Conservation (phyloP, 108 stramenopile genomes). For the Seminavis robusta region DNA sequence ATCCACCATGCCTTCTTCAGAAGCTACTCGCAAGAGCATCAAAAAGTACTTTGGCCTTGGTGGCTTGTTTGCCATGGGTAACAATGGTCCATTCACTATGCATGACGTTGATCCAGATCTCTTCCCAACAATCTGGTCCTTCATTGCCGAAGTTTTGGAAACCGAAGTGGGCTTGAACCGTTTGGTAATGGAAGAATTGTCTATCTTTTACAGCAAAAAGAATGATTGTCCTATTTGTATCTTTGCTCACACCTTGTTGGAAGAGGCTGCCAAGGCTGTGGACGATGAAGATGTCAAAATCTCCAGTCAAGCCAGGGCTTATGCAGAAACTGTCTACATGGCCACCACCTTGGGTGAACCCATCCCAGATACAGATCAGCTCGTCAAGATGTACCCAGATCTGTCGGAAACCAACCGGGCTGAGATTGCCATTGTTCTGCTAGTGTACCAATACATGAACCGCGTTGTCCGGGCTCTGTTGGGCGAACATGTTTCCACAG, state of each 20-base stretch:
- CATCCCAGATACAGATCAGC: too few species aligned
- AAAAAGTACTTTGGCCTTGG: constrained; percentile 2
- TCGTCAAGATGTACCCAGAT: too few species aligned
- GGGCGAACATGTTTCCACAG: constrained; percentile 4
- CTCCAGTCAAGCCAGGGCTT: too few species aligned
- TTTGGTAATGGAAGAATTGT: neutral
- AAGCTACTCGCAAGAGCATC: constrained; percentile 3
- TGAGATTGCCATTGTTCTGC: neutral
- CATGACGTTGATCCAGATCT: constrained; percentile 5
- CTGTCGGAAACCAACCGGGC: neutral
- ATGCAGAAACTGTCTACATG: neutral
- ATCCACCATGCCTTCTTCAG: too few species aligned
- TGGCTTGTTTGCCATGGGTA: neutral
- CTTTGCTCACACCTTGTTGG: constrained; percentile 1
- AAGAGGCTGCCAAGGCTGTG: neutral
- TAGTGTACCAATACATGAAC: neutral
- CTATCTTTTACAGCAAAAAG: constrained; percentile 2
- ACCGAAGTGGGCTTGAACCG: neutral
- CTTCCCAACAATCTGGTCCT: constrained; percentile 1
- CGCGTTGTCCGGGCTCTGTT: neutral
- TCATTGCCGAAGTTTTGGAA: constrained; percentile 1
- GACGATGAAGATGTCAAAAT: neutral
- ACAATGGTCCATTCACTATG: constrained; percentile 2
- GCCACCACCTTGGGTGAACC: too few species aligned
- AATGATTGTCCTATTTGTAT: constrained; percentile 6